phyloP scores from a whole-genome alignment of 2,329 filamentous ascomycete species.

The Botrytis paeoniae region DNA sequence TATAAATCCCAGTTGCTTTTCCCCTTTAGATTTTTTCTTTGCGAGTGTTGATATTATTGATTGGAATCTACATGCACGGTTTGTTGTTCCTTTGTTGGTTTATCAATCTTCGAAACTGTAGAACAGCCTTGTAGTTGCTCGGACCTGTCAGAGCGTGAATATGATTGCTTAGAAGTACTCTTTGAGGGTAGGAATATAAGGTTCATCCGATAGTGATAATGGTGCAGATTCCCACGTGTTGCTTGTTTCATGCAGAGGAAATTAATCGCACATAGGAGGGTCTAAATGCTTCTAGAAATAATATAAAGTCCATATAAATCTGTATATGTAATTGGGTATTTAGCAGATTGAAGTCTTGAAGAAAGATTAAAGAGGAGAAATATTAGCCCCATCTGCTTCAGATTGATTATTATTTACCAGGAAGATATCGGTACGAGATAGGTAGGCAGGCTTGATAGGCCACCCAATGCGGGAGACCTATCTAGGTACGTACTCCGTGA shows the following conservation, averaged over 20 bases:
- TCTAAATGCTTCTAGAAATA: constrained; percentile 2
- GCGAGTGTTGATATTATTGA: neutral
- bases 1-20: neutral
- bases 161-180: neutral
- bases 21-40: neutral
- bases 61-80: neutral
- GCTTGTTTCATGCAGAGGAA: neutral
- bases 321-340: neutral
- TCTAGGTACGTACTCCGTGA: neutral
- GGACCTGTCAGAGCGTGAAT: neutral
- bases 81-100: neutral
- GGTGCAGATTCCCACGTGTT: constrained; percentile 5
- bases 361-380: neutral
- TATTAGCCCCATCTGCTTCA: neutral
- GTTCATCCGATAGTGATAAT: constrained; percentile 7
- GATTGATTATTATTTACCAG: neutral
- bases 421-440: neutral
- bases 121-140: neutral
- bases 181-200: neutral
- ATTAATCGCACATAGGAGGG: neutral
- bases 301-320: neutral
- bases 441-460: neutral
- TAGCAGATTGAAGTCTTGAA: neutral
- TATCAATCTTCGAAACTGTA: neutral
- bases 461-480: neutral